phyloP scores from a whole-genome alignment of 176 grass and related monocot species.

The Alloteropsis semialata region DNA sequence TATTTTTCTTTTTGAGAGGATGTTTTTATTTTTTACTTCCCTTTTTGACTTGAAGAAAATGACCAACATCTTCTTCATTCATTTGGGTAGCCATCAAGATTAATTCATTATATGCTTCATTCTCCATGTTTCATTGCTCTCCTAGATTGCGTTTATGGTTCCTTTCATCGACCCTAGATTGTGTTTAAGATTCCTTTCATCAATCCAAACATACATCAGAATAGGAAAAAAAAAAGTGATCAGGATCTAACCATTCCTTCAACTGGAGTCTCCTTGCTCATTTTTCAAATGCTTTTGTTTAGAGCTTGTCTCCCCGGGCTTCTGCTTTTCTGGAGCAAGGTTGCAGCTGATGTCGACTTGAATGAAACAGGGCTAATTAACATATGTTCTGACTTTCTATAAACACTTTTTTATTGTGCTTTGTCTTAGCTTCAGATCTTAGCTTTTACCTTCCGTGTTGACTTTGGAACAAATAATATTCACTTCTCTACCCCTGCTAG shows the following conservation, averaged over 20 bases:
- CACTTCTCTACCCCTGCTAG: not conserved
- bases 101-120: not conserved
- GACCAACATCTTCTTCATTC: not conserved
- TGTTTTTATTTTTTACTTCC: not conserved
- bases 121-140: not conserved
- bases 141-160: constrained; percentile 2
- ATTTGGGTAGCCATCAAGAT: not conserved
- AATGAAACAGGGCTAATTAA: not conserved
- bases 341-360: not conserved
- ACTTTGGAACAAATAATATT: not conserved
- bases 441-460: not conserved
- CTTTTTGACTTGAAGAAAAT: not conserved
- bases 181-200: not conserved
- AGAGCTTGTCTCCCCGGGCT: not conserved
- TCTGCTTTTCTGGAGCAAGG: not conserved
- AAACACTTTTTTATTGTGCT: not conserved
- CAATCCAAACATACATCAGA: not conserved
- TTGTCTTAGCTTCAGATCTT: not conserved
- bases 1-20: not conserved
- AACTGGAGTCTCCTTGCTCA: not conserved
- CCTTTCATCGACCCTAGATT: not conserved
- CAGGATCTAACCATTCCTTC: not conserved
- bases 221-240: not conserved
- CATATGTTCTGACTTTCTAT: not conserved
- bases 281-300: constrained; percentile 14